Evolutionary conservation across 371 early-diverging fungal genomes (phyloP).

Genomic region (Fennellomyces sp.): DNA sequence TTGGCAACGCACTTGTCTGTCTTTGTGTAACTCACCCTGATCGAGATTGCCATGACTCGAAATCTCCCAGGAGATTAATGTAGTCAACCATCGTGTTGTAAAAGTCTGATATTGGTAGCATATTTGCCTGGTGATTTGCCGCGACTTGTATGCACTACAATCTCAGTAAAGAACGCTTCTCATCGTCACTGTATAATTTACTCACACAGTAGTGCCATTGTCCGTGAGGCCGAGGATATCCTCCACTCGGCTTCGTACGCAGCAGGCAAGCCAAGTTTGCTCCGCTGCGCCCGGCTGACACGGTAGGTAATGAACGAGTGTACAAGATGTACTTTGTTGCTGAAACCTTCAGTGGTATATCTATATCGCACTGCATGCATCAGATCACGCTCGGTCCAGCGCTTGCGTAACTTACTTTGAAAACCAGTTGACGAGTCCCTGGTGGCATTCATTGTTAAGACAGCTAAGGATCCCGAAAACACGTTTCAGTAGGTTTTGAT

Average conservation of each 20-base stretch:
- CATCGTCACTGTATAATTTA: background rate
- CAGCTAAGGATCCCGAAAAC: slow-evolving; percentile 77
- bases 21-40: too few relatives aligned
- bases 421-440: slow-evolving; percentile 81
- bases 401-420: slow-evolving; percentile 44
- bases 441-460: slow-evolving; percentile 76
- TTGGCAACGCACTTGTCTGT: too few relatives aligned
- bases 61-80: slow-evolving; percentile 82
- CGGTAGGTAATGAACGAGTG: slow-evolving; percentile 83
- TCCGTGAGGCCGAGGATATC: slow-evolving; percentile 81
- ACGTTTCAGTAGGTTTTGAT: slow-evolving; percentile 73
- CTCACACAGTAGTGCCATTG: slow-evolving; percentile 87
- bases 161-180: background rate
- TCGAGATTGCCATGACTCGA: slow-evolving; percentile 81
- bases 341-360: slow-evolving; percentile 63
- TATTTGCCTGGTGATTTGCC: slow-evolving; percentile 61
- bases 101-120: slow-evolving; percentile 73
- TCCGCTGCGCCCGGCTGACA: slow-evolving; percentile 62
- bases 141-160: slow-evolving; percentile 56
- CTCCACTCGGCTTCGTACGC: slow-evolving; percentile 84
- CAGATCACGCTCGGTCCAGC: background rate
- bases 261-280: slow-evolving; percentile 32
- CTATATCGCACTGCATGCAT: slow-evolving; percentile 27
- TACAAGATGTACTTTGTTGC: slow-evolving; percentile 75
- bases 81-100: slow-evolving; percentile 88